Conservation (phyloP, 1,139 yeast genomes). For the Diutina neorugosa region DNA sequence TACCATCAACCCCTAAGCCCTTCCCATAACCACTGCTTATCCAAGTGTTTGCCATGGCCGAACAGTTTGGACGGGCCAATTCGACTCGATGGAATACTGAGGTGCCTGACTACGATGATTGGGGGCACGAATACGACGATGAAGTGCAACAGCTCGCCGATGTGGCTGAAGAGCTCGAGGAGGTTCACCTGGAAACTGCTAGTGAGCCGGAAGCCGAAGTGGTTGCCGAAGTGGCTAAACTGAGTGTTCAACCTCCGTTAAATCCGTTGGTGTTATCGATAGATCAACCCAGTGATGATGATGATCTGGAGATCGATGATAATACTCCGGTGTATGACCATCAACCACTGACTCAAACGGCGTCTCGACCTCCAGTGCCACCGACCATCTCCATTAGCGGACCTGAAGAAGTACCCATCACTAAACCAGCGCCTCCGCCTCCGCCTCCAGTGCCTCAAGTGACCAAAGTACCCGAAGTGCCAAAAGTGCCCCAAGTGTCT, state of each 20-base stretch:
- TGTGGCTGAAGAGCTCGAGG: neutral
- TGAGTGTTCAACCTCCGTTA: neutral
- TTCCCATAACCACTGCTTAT: too few species aligned
- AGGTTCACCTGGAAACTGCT: neutral
- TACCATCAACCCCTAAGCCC: neutral
- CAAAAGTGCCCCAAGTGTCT: neutral
- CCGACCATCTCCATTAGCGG: neutral
- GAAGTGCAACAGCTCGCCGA: neutral
- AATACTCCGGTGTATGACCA: too few species aligned
- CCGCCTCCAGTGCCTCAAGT: neutral
- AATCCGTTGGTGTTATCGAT: slow-evolving; percentile 3
- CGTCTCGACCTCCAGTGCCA: neutral
- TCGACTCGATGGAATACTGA: slow-evolving; percentile 3
- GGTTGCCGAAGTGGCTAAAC: neutral
- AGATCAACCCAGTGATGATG: neutral
- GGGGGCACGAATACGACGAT: slow-evolving; percentile 1
- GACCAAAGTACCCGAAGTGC: neutral
- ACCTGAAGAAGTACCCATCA: neutral
- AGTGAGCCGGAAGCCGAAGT: neutral
- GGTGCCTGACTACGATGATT: slow-evolving; percentile 1
- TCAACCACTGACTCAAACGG: neutral
- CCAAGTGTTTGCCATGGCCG: neutral
- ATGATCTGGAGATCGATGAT: neutral
- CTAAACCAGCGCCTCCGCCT: neutral
- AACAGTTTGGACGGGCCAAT: slow-evolving; percentile 2